A percentile compares a stretch with the other conserved stretches of the same genome.
Conservation (phyloP, 2,329 filamentous ascomycete genomes). For the Clonostachys solani region DNA sequence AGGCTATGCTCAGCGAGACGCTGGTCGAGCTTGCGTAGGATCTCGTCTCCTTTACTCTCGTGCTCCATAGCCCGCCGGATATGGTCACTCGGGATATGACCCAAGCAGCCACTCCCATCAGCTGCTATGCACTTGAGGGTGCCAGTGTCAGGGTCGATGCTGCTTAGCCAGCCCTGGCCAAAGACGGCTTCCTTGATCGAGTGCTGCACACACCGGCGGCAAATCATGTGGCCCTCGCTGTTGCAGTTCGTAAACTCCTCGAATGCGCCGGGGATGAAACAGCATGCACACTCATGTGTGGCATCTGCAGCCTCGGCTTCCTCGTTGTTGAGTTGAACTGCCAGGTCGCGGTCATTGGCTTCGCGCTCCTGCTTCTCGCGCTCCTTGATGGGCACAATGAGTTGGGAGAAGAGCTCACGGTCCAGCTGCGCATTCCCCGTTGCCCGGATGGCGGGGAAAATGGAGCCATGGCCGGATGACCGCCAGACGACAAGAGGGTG, state of each 20-base stretch:
- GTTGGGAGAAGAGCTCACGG: conserved; percentile 53
- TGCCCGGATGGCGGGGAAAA: conserved; percentile 56
- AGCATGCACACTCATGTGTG: conserved; percentile 72
- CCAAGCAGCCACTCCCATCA: conserved; percentile 63
- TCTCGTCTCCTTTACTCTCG: conserved; percentile 65
- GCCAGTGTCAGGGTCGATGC: conserved; percentile 66
- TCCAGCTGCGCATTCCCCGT: conserved; percentile 65
- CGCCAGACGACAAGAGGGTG: conserved; percentile 62
- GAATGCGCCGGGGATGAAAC: conserved; percentile 66
- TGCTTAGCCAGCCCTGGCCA: conserved; percentile 86
- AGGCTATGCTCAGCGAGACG: conserved; percentile 75
- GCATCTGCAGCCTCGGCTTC: conserved; percentile 54
- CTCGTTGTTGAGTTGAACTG: conserved; percentile 48
- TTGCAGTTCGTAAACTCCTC: conserved; percentile 73
- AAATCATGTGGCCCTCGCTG: conserved; percentile 66
- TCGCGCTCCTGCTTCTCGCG: conserved; percentile 37
- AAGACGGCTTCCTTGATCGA: conserved; percentile 85
- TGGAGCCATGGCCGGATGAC: conserved; percentile 48
- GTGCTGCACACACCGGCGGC: conserved; percentile 77
- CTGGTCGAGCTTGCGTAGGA: conserved; percentile 72
- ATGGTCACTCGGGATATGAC: conserved; percentile 66
- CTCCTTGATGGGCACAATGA: conserved; percentile 49
- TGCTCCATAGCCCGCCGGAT: conserved; percentile 69
- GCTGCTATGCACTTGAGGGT: conserved; percentile 83
- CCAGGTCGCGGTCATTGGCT: conserved; percentile 46